Evolutionary conservation across 192 early-diverging fungal genomes (phyloP).

Genomic region (Backusella morwellensis): DNA sequence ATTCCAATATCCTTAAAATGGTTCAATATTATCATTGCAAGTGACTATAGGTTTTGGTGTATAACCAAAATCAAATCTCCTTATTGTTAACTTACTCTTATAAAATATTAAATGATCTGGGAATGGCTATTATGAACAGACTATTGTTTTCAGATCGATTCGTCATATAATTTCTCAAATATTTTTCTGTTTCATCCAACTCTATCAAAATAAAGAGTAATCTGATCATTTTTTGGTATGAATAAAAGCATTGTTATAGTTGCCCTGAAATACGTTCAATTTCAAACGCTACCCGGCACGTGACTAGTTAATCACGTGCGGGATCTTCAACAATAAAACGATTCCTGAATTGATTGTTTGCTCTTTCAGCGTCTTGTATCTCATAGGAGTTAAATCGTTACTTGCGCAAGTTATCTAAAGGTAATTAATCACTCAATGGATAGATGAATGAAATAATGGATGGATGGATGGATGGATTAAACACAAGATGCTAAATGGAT

Average conservation of each 20-base stretch:
- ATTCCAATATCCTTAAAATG: background rate
- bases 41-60: background rate
- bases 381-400: slow-evolving; percentile 29
- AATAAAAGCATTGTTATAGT: background rate
- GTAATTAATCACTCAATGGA: background rate
- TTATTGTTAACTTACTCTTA: too few species aligned
- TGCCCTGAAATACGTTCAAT: background rate
- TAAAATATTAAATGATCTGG: too few species aligned
- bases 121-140: too few species aligned
- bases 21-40: background rate
- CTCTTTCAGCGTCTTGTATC: slow-evolving; percentile 24
- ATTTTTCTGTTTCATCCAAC: too few species aligned
- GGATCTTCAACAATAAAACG: background rate
- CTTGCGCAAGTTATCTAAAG: slow-evolving; percentile 18
- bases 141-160: too few species aligned
- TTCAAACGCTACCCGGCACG: background rate
- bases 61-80: too few species aligned
- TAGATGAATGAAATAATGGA: background rate
- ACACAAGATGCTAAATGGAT: background rate
- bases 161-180: too few species aligned
- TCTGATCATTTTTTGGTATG: background rate
- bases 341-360: background rate
- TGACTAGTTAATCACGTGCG: background rate
- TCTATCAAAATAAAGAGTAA: background rate
- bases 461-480: slow-evolving; percentile 19